These are phyloP conservation scores for Zygosaccharomyces pseudobailii DNA, from an alignment of 1,139 yeast genomes.

Conservation along the genomic window DNA sequence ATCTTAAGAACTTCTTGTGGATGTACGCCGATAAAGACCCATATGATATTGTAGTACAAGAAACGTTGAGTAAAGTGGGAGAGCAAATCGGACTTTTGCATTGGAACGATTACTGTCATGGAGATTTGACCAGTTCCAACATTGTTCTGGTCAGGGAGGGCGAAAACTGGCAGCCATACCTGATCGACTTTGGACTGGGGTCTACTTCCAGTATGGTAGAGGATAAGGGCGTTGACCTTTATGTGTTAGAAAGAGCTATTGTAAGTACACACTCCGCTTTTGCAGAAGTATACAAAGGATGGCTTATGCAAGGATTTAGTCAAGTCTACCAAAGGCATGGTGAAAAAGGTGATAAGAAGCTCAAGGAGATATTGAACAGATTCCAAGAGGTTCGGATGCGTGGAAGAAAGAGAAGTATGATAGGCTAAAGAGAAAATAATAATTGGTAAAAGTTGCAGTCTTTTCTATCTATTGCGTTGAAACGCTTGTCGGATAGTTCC, in stretches of 20 bases:
- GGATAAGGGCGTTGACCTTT: slow-evolving; percentile 93
- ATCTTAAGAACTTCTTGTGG: slow-evolving; percentile 73
- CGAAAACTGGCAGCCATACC: slow-evolving; percentile 42
- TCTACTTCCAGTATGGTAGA: slow-evolving; percentile 75
- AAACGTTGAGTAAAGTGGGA: slow-evolving; percentile 55
- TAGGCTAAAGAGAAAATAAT: slow-evolving; percentile 43
- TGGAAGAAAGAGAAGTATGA: slow-evolving; percentile 93
- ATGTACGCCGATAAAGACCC: slow-evolving; percentile 41
- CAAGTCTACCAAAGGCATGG: slow-evolving; percentile 37
- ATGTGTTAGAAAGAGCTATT: slow-evolving; percentile 89
- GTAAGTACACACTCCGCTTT: slow-evolving; percentile 81
- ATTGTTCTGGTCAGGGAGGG: slow-evolving; percentile 47
- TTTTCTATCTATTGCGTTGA: slow-evolving; percentile 5
- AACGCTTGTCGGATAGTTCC: slow-evolving; percentile 42
- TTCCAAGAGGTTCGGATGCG: slow-evolving; percentile 82
- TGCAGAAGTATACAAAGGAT: slow-evolving; percentile 57
- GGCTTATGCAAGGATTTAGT: slow-evolving; percentile 74
- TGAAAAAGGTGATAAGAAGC: slow-evolving; percentile 40
- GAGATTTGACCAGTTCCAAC: slow-evolving; percentile 91
- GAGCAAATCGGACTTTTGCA: slow-evolving; percentile 68
- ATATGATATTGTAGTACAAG: slow-evolving; percentile 38
- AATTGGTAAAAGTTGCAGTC: not conserved
- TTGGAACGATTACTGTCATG: slow-evolving; percentile 76
- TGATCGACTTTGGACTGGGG: slow-evolving; percentile 87
- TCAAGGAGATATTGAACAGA: slow-evolving; percentile 54